phyloP scores from a whole-genome alignment of 805 yeast species.

The Candida maltosa region DNA sequence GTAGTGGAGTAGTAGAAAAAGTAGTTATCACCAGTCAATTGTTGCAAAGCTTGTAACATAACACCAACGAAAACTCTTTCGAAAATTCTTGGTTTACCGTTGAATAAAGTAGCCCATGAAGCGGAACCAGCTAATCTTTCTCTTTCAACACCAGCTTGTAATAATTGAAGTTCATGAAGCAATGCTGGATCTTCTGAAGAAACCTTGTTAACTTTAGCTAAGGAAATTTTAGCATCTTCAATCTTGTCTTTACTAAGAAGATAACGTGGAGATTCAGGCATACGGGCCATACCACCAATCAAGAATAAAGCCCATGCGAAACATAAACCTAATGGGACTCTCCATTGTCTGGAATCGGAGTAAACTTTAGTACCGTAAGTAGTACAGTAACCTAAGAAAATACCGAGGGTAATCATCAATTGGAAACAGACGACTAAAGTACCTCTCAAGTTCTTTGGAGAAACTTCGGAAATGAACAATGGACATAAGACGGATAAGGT shows the following conservation, averaged over 20 bases:
- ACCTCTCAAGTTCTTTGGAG: constrained; percentile 73
- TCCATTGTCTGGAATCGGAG: constrained; percentile 56
- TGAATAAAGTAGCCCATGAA: constrained; percentile 58
- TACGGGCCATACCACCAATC: constrained; percentile 48
- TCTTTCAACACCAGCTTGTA: constrained; percentile 57
- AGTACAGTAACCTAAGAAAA: constrained; percentile 65
- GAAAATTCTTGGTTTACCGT: constrained; percentile 62
- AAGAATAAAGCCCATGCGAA: constrained; percentile 50
- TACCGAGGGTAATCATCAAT: constrained; percentile 68
- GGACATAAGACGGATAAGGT: constrained; percentile 67
- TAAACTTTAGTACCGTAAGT: constrained; percentile 58
- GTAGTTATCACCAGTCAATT: constrained; percentile 57
- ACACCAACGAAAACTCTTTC: constrained; percentile 56
- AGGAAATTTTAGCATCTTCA: constrained; percentile 52
- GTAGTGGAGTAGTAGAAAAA: constrained; percentile 62
- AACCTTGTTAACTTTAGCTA: constrained; percentile 57
- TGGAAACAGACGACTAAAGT: constrained; percentile 67
- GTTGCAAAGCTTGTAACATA: constrained; percentile 56
- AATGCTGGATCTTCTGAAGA: constrained; percentile 52
- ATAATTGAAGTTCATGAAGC: constrained; percentile 47
- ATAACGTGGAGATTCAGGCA: constrained; percentile 71
- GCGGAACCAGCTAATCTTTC: constrained; percentile 65
- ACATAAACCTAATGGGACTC: constrained; percentile 59
- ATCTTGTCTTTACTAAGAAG: constrained; percentile 47
- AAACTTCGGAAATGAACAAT: constrained; percentile 62